Conservation (phyloP, 192 early-diverging fungal species). For the Backusella tarrabulga region DNA sequence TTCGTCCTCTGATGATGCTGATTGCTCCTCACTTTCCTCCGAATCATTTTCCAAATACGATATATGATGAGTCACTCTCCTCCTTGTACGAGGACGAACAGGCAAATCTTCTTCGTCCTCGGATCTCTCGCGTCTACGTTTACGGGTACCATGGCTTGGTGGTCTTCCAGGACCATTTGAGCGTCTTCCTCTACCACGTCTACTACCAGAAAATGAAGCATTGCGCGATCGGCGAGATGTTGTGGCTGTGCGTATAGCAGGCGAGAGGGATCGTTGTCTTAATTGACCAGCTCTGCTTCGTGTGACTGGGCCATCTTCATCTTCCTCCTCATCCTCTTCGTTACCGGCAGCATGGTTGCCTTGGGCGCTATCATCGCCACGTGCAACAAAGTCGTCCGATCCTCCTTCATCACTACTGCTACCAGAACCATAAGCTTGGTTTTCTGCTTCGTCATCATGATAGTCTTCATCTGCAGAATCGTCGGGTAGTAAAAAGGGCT, state of each 20-base stretch:
- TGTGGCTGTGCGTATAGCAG: neutral
- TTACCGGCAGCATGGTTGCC: constrained; percentile 18
- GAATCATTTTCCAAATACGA: constrained; percentile 28
- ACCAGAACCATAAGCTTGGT: constrained; percentile 31
- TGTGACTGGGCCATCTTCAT: constrained; percentile 33
- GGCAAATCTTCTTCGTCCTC: constrained; percentile 27
- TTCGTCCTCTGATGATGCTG: neutral
- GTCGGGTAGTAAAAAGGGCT: constrained; percentile 28
- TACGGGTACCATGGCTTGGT: constrained; percentile 36
- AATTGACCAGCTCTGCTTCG: constrained; percentile 39
- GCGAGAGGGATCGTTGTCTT: constrained; percentile 7
- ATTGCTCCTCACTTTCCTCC: neutral
- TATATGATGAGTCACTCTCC: neutral
- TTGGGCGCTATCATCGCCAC: constrained; percentile 18
- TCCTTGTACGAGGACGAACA: constrained; percentile 17
- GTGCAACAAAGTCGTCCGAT: constrained; percentile 27
- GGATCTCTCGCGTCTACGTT: constrained; percentile 8
- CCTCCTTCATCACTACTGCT: constrained; percentile 45
- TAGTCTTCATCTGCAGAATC: constrained; percentile 43
- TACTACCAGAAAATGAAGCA: constrained; percentile 32
- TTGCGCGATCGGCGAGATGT: constrained; percentile 13
- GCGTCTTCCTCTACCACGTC: constrained; percentile 26
- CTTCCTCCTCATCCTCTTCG: constrained; percentile 25
- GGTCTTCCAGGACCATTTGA: constrained; percentile 20
- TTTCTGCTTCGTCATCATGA: constrained; percentile 26